These are phyloP conservation scores for Seiridium cupressi DNA, from an alignment of 2,329 filamentous ascomycete species.

Conservation along the genomic window DNA sequence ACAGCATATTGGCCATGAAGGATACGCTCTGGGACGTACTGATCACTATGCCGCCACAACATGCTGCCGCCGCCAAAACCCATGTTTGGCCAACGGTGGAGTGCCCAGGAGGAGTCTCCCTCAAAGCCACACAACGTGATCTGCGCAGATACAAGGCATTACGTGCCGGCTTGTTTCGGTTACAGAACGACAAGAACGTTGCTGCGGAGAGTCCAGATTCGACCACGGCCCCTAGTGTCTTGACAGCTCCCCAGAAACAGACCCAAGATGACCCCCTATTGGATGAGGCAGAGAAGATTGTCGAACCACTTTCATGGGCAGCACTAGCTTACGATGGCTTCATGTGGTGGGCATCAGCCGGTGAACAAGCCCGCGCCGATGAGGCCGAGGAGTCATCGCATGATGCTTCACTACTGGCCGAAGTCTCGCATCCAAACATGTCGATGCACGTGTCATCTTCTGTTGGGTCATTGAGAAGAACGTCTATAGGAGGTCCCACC, in stretches of 20 bases:
- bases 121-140: slow-evolving; percentile 90
- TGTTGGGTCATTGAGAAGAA: slow-evolving; percentile 40
- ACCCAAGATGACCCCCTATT: slow-evolving; percentile 34
- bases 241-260: slow-evolving; percentile 14
- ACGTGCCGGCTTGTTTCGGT: slow-evolving; percentile 57
- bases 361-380: slow-evolving; percentile 64
- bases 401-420: slow-evolving; percentile 55
- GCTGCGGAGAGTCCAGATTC: slow-evolving; percentile 15
- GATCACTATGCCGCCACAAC: slow-evolving; percentile 71
- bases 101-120: slow-evolving; percentile 56
- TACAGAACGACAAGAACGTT: slow-evolving; percentile 23
- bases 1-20: slow-evolving; percentile 88
- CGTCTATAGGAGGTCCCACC: slow-evolving; percentile 16
- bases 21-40: slow-evolving; percentile 85
- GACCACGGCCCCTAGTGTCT: slow-evolving; percentile 14
- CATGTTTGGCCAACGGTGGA: slow-evolving; percentile 77
- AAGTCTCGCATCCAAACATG: slow-evolving; percentile 30
- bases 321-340: slow-evolving; percentile 78
- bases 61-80: slow-evolving; percentile 55
- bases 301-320: slow-evolving; percentile 67
- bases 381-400: slow-evolving; percentile 56
- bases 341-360: slow-evolving; percentile 88
- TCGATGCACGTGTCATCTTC: slow-evolving; percentile 38
- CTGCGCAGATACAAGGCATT: slow-evolving; percentile 75
- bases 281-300: slow-evolving; percentile 52